Evolutionary conservation across 78 protist genomes (phyloP).

Genomic region (Pigoraptor vietnamica): DNA sequence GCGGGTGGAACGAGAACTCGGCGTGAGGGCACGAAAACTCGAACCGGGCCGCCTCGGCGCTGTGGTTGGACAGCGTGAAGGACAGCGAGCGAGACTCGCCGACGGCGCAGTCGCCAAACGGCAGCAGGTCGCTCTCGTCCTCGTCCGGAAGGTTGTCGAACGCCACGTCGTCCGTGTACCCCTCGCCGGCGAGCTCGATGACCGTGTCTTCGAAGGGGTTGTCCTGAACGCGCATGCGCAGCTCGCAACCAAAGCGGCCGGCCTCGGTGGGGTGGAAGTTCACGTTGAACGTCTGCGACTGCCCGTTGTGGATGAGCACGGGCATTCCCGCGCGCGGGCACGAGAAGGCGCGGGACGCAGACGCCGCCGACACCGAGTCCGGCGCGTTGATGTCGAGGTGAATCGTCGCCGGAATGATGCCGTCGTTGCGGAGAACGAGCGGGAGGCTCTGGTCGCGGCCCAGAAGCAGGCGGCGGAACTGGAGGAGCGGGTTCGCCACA

Average conservation of each 20-base stretch:
- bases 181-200: not conserved
- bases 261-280: not conserved
- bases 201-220: not conserved
- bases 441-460: not conserved
- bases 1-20: not conserved
- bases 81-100: not conserved
- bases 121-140: not conserved
- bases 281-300: not conserved
- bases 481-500: not conserved
- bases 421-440: not conserved
- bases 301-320: not conserved
- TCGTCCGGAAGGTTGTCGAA: not conserved
- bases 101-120: not conserved
- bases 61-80: not conserved
- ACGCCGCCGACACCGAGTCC: not conserved
- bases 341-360: not conserved
- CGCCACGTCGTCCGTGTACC: not conserved
- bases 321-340: not conserved
- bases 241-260: not conserved
- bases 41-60: not conserved
- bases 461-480: not conserved
- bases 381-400: not conserved
- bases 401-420: not conserved
- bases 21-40: not conserved
- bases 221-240: not conserved